These are phyloP conservation scores for Colletotrichum viniferum DNA, from an alignment of 2,329 filamentous ascomycete genomes.

Conservation along the genomic window DNA sequence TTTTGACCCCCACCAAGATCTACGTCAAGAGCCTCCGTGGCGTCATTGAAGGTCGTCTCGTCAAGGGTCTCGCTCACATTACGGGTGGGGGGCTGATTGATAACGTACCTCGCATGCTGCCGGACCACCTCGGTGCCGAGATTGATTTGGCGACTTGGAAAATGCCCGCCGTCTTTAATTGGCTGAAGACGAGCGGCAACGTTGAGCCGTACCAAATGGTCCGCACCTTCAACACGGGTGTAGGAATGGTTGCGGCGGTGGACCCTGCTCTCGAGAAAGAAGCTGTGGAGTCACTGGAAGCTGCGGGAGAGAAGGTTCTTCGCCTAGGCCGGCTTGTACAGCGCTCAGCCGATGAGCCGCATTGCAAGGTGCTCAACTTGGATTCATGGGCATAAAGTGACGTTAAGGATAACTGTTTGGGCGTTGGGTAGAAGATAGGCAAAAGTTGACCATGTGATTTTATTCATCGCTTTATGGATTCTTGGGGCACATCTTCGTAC, in stretches of 20 bases:
- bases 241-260: constrained; percentile 93
- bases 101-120: constrained; percentile 94
- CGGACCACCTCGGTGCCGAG: constrained; percentile 75
- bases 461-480: neutral
- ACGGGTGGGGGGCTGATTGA: constrained; percentile 92
- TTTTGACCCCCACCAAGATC: constrained; percentile 90
- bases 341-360: constrained; percentile 50
- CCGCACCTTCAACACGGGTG: constrained; percentile 90
- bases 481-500: neutral
- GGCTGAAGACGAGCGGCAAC: constrained; percentile 78
- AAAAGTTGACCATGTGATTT: neutral
- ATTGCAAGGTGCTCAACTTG: constrained; percentile 63
- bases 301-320: constrained; percentile 77
- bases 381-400: constrained; percentile 38
- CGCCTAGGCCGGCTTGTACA: constrained; percentile 74
- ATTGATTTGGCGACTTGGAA: constrained; percentile 80
- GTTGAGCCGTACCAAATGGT: constrained; percentile 82
- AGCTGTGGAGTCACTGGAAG: constrained; percentile 64
- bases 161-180: constrained; percentile 80
- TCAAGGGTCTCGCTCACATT: constrained; percentile 97
- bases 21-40: constrained; percentile 85
- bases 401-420: neutral
- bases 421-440: constrained; percentile 1
- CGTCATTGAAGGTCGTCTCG: constrained; percentile 62
- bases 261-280: constrained; percentile 64